Evolutionary conservation across 768 basidiomycete species (phyloP).

Genomic region (Postia placenta): DNA sequence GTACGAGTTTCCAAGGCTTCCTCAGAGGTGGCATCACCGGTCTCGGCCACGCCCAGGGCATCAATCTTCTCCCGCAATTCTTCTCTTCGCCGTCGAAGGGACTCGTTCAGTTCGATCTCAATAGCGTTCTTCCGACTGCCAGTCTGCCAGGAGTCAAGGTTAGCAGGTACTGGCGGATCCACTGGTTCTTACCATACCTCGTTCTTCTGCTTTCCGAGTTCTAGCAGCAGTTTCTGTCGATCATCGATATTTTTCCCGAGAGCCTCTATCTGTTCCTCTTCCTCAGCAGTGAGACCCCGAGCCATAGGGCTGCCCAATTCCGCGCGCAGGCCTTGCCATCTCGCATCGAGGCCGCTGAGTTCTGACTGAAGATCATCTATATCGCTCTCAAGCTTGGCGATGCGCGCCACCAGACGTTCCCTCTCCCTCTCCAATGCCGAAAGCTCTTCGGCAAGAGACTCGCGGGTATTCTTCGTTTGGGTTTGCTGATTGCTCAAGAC

Average conservation of each 20-base stretch:
- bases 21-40: constrained; percentile 47
- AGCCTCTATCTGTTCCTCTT: constrained; percentile 56
- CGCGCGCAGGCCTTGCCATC: constrained; percentile 53
- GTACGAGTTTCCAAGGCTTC: constrained; percentile 64
- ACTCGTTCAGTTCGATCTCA: constrained; percentile 92
- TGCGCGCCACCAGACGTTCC: constrained; percentile 58
- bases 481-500: constrained; percentile 64
- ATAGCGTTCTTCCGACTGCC: constrained; percentile 69
- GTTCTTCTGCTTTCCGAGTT: constrained; percentile 59
- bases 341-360: constrained; percentile 51
- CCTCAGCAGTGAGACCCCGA: constrained; percentile 65
- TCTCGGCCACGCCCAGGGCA: constrained; percentile 54
- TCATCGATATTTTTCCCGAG: constrained; percentile 75
- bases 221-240: constrained; percentile 63
- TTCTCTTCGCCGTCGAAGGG: constrained; percentile 70
- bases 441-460: constrained; percentile 60
- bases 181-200: constrained; percentile 39
- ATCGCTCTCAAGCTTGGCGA: constrained; percentile 59
- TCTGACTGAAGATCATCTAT: constrained; percentile 71
- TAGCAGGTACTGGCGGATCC: not conserved
- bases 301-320: constrained; percentile 76
- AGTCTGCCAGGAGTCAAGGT: constrained; percentile 3
- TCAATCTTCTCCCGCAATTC: constrained; percentile 78
- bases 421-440: constrained; percentile 56
- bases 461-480: constrained; percentile 62